Percentiles rank a stretch among this genome's conserved stretches.
Evolutionary conservation across 306 rosid species (phyloP).

Genomic region (Fragaria nilgerrensis): DNA sequence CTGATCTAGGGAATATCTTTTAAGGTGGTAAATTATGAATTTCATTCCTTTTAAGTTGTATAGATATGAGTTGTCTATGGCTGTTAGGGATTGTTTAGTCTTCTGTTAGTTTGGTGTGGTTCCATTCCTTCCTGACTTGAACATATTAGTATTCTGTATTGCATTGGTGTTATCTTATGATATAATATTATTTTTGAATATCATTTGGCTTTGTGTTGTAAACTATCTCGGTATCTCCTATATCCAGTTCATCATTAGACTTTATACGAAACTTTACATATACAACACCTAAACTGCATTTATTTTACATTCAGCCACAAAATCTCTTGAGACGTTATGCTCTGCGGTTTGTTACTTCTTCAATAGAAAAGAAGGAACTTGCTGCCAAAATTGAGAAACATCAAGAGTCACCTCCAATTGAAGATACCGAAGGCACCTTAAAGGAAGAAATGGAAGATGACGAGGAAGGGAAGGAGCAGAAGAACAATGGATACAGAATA

Average conservation of each 20-base stretch:
- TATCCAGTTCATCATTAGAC: not conserved
- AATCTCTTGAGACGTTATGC: conserved; percentile 59
- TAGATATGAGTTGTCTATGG: not conserved
- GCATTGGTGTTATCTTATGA: not conserved
- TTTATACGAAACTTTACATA: not conserved
- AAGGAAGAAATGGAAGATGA: conserved; percentile 32
- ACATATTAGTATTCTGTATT: not conserved
- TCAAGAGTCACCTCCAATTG: conserved; percentile 29
- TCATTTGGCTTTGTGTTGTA: not conserved
- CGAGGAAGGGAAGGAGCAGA: conserved; percentile 35
- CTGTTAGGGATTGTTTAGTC: not conserved
- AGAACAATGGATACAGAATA: conserved; percentile 41
- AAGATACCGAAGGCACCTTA: conserved; percentile 34
- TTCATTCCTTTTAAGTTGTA: not conserved
- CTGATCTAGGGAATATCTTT: not conserved
- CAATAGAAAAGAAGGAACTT: conserved; percentile 64
- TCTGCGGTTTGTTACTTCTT: conserved; percentile 67
- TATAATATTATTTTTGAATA: not conserved
- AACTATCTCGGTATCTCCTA: too few species aligned
- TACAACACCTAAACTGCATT: conserved; percentile 15
- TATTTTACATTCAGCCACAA: conserved; percentile 58
- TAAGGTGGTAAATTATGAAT: not conserved
- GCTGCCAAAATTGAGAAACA: conserved; percentile 47
- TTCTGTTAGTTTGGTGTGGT: not conserved
- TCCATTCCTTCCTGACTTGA: not conserved